Base-by-base conservation (phyloP, 148 eudicot genomes). In the Persicaria maculosa region DNA sequence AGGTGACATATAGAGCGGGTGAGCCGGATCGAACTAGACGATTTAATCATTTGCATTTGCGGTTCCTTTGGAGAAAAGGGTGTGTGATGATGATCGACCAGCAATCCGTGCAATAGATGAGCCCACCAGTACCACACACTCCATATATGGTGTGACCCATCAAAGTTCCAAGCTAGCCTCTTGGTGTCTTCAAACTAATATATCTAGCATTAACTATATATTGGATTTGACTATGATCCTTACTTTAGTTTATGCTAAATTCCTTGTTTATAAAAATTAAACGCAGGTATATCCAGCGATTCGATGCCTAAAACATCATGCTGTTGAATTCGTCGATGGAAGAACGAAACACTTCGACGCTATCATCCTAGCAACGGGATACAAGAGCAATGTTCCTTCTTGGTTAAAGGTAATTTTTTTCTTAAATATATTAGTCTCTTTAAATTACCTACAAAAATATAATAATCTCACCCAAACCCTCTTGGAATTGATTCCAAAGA, bases 271-370 rank as follows among this genome's bases (percentile, higher is more conserved):
- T 58, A 19, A 64, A 12, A 10, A 4, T 31, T 64, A 45, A 16
- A 76, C 31, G 1, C 47, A 91, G 93, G 86, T 89, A 74, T 77
- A 78, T 75, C 86, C 91, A 0, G 79, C 85, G 6, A 82, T 89
- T 4, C 58, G 76, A 58, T 65, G 84, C 43, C 68, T 91, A 57
- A 84, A 48, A 71, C 75, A 72, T 75, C 76, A 83, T 9, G 72
- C 78, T 1, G 97, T 80, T 47, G 93, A 91, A 75, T 91, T 91
- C 80, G 70, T 82, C 7, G 75, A 85, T 78, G 97, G 93, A 77
- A 83, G 68, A 78, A 76, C 44, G 64, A 93, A 91, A 64, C 70
- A 81, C 43, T 89, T 86, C 77, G 97, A 91, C 81, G 91, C 90
- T 73, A 85, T 91, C 69, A 73, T 73, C 22, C 44, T 74, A n/a